Evolutionary conservation across 2,329 filamentous ascomycete species (phyloP).

Genomic region (Lachnellula cervina): DNA sequence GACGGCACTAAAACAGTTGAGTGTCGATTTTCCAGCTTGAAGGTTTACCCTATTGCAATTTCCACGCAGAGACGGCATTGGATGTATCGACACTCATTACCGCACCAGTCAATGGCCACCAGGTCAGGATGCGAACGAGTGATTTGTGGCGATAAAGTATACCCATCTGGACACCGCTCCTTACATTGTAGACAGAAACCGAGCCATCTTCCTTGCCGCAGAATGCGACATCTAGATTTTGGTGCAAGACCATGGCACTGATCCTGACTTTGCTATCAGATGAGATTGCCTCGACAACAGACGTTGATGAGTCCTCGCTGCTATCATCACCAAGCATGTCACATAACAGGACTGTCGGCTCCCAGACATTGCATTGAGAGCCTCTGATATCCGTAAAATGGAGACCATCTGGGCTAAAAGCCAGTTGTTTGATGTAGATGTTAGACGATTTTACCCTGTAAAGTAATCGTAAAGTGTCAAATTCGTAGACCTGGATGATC

Average conservation of each 20-base stretch:
- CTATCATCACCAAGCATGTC: slow-evolving; percentile 27
- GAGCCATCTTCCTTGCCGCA: slow-evolving; percentile 36
- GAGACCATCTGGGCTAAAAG: slow-evolving; percentile 31
- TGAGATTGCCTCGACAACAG: slow-evolving; percentile 23
- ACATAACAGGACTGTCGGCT: slow-evolving; percentile 26
- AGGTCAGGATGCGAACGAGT: slow-evolving; percentile 28
- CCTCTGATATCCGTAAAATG: slow-evolving; percentile 35
- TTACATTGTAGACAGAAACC: slow-evolving; percentile 30
- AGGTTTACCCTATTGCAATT: slow-evolving; percentile 3
- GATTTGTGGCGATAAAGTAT: slow-evolving; percentile 31
- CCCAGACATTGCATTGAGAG: slow-evolving; percentile 36
- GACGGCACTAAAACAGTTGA: slow-evolving; percentile 19
- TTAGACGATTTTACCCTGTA: slow-evolving; percentile 25
- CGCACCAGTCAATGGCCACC: slow-evolving; percentile 21
- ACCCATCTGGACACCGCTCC: slow-evolving; percentile 23
- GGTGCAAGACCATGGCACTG: slow-evolving; percentile 29
- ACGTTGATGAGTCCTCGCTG: slow-evolving; percentile 20
- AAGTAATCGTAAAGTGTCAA: slow-evolving; percentile 28
- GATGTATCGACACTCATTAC: slow-evolving; percentile 29
- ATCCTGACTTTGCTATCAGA: slow-evolving; percentile 28
- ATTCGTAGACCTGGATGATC: slow-evolving; percentile 27
- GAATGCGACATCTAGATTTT: slow-evolving; percentile 26
- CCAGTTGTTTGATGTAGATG: slow-evolving; percentile 12
- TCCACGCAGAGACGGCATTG: slow-evolving; percentile 17
- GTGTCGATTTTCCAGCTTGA: neutral